A percentile compares a stretch with the other conserved stretches of the same genome.
Evolutionary conservation across 2,329 filamentous ascomycete genomes (phyloP).

Genomic region (Aspergillus transmontanensis): DNA sequence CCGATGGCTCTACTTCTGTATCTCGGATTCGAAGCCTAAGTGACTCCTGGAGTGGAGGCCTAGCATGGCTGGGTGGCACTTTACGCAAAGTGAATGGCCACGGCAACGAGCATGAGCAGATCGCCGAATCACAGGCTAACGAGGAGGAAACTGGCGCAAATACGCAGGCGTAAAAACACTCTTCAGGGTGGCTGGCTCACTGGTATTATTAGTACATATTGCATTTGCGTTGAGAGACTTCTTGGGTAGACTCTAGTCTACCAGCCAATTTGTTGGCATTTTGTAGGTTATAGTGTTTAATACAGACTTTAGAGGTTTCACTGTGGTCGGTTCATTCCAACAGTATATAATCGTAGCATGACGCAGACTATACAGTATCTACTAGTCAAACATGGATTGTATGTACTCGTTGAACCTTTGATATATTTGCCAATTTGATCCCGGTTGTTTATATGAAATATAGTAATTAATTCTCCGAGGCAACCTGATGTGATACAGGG

Average conservation of each 20-base stretch:
- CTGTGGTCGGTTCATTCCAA: not conserved
- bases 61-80: constrained; percentile 40
- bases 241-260: not conserved
- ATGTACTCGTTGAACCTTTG: not conserved
- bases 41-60: constrained; percentile 39
- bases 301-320: not conserved
- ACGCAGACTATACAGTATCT: not conserved
- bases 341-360: not conserved
- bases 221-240: not conserved
- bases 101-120: not conserved
- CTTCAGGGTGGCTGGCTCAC: constrained; percentile 10
- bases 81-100: constrained; percentile 25
- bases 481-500: no score
- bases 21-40: constrained; percentile 40
- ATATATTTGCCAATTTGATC: not conserved
- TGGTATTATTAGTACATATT: constrained; percentile 13
- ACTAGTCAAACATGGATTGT: not conserved
- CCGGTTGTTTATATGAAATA: no score
- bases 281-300: constrained; percentile 1
- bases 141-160: constrained; percentile 6
- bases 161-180: constrained; percentile 7
- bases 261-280: not conserved
- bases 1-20: constrained; percentile 21
- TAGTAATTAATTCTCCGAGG: no score
- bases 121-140: constrained; percentile 4